Conservation (phyloP, 495 filamentous ascomycete species). For the Hyphodiscus hymeniophilus region DNA sequence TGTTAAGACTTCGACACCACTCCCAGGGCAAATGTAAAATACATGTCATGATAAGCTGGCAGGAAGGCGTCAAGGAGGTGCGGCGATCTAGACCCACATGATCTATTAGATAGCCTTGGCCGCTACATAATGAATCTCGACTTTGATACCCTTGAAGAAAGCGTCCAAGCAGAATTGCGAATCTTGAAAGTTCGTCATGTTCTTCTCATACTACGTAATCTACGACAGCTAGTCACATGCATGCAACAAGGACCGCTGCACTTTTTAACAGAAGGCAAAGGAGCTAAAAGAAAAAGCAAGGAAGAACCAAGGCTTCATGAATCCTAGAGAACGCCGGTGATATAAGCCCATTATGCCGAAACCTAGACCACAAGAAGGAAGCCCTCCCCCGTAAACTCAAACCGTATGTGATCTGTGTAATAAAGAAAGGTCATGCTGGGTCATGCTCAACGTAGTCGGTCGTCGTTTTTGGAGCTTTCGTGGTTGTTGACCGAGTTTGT, state of each 20-base stretch:
- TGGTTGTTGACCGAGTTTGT: constrained; percentile 25
- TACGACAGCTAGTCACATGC: constrained; percentile 3
- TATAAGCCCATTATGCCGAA: constrained; percentile 1
- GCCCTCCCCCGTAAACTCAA: constrained; percentile 6
- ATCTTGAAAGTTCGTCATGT: no score
- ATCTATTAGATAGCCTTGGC: no score
- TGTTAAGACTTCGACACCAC: constrained; percentile 7
- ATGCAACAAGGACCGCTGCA: constrained; percentile 8
- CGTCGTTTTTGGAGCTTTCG: constrained; percentile 41
- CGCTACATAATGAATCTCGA: no score
- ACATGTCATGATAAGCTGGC: background rate
- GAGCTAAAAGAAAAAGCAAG: background rate
- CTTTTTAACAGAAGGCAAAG: constrained; percentile 3
- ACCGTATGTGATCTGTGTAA: constrained; percentile 17
- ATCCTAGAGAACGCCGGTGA: background rate
- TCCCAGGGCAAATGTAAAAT: background rate
- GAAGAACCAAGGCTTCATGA: constrained; percentile 7
- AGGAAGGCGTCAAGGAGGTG: background rate
- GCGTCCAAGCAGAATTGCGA: no score
- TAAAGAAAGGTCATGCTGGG: constrained; percentile 15
- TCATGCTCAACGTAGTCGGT: constrained; percentile 23
- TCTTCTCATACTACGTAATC: no score
- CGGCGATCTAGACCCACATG: background rate
- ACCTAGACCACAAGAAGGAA: constrained; percentile 8
- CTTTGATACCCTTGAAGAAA: no score